Evolutionary conservation across 2,329 filamentous ascomycete species (phyloP), one percentile per base, ranked within the genome.

Genomic region (Bipolaris sorokiniana): DNA sequence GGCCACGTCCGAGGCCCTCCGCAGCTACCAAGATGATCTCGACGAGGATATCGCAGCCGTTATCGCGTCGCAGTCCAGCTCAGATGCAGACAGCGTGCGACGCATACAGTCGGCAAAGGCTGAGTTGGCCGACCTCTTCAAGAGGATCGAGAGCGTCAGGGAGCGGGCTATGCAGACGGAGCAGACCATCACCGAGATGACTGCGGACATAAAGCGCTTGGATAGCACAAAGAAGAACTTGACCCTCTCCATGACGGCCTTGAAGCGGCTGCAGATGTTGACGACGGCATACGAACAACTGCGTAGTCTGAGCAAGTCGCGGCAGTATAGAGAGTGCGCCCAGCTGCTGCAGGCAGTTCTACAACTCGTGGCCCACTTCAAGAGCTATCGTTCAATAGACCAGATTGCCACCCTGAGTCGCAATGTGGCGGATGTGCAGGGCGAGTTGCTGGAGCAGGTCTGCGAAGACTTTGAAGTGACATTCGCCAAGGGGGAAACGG

Each of bases 231-330:
- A 99, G 82, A 90, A 90, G 77, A 99, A 99, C 78, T 83, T 99
- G 60, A 97, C 95, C 9, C 84, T 96, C 51, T 97, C 92, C 64
- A 99, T 99, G 95, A 99, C 95, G 41, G 94, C 94, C 20, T 82
- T 99, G 70, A 99, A 99, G 81, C 86, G 95, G 45, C 83, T 99
- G 68, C 95, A 99, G 82, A 99, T 99, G 95, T 81, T 99, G 73
- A 98, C 95, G 5, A 98, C 95, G 3, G 95, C 95, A n/a, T 99
- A 98, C 78, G 95, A 98, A 74, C 95, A 99, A 79, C 83, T 99
- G 56, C 86, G 90, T 56, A 90, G 88, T 2, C 82, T 97, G 65
- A 90, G 91, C 64, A 90, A 90, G 77, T 89, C 90, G 34, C 84
- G 94, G 54, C 95, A 99, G 76, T 99, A 99, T 76, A 84, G 91